Base-by-base conservation (phyloP, 495 filamentous ascomycete genomes). In the Pyrenopolyporus hunteri region DNA sequence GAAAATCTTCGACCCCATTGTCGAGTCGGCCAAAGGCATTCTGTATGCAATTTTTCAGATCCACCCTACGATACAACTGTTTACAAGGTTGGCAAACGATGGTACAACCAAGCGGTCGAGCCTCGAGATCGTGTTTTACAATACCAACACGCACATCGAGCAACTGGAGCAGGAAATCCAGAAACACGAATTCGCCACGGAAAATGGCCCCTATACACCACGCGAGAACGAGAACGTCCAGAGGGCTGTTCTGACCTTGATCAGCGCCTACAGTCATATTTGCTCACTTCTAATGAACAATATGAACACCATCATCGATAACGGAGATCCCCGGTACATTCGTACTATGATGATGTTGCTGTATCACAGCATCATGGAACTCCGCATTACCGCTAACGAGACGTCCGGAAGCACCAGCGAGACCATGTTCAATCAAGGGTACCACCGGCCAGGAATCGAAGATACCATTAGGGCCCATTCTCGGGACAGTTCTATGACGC, bases 11-110 rank as follows among this genome's bases (percentile, higher is more conserved):
- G 84, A 89, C 63, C 83, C 87, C 1, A 81, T 93, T 1, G 78
- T 93, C 25, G 88, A 93, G 70, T 85, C 87, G 29, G 91, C 90
- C 4, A 93, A 91, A 67, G 89, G 90, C n/a, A 87, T 98, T 16
- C 78, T 96, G 2, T 96, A 93, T 67, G 87, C 92, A 17, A 80
- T 97, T 33, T 87, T 88, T 57, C 90, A 93, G 64, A 81, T 94
- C 25, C 88, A 93, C 64, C 86, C 86, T 6, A 84, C 88, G 71
- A 86, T 92, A 59, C 84, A 87, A 50, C 86, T 84, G 35, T 73
- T 95, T 51, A 86, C 89, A 57, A 83, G 85, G 57, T 78, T 94
- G 39, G 83, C 89, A 40, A 85, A 84, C 54, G 85, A 89, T 19
- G 84, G 84, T 31, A 82, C 86, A 13, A 78, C 83, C 0, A 85